Percentiles rank a stretch among this genome's conserved stretches.
Conservation (phyloP, 176 grass and related monocot species). For the Zea mays region Zm-B73-REFERENCE-NAM-5.0 NC_050096.1:42359501-42360000, state of each 20-base stretch:
- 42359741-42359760: slow-evolving; percentile 26
- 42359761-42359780: slow-evolving; percentile 43
- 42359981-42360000: slow-evolving; percentile 41
- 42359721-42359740: neutral
- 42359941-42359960: slow-evolving; percentile 45
- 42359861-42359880: slow-evolving; percentile 11
- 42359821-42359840: slow-evolving; percentile 61
- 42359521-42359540: slow-evolving; percentile 36
- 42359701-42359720: slow-evolving; percentile 52
- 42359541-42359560: slow-evolving; percentile 27
- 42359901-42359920: slow-evolving; percentile 71
- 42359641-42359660: slow-evolving; percentile 1
- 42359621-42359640: slow-evolving; percentile 4
- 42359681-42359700: slow-evolving; percentile 46
- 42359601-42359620: neutral
- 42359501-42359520: slow-evolving; percentile 46
- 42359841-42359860: slow-evolving; percentile 57
- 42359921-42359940: slow-evolving; percentile 65
- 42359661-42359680: slow-evolving; percentile 10
- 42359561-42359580: slow-evolving; percentile 46
- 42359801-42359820: slow-evolving; percentile 37
- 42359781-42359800: slow-evolving; percentile 38
- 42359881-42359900: slow-evolving; percentile 25
- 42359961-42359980: slow-evolving; percentile 64
- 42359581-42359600: slow-evolving; percentile 27